Evolutionary conservation across 1,284 basidiomycete genomes (phyloP), one percentile per base, ranked within the genome.

Genomic region (Austropuccinia psidii): DNA sequence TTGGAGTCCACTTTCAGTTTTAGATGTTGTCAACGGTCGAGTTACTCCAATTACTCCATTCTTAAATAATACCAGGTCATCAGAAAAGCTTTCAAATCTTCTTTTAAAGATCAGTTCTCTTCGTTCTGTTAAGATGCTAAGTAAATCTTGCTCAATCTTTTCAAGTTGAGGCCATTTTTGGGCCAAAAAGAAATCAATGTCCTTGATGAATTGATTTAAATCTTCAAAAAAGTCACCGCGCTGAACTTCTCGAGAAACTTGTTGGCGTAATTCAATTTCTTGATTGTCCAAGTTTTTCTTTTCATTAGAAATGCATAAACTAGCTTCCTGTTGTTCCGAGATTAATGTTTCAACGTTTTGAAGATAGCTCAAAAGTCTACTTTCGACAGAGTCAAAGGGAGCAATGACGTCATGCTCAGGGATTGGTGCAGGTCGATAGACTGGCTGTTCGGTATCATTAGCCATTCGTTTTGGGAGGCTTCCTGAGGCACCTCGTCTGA

Each of bases 141-240:
- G 70, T 76, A 91, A 85, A 75, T 93, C 90, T 33, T 87, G 85
- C 80, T 96, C 93, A n/a, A 95, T 85, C 72, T 86, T 87, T 79
- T 95, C 92, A 19, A 97, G 83, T 65, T 83, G 82, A 1, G 93
- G 91, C 78, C 88, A 92, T 91, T 97, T 97, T 80, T 93, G 91
- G 78, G 95, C 93, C 43, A 97, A 83, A 80, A 97, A 96, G 4
- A 85, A 85, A 1, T 91, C 93, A 4, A 96, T 86, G 77, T 87
- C 87, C 80, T 97, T 93, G 0, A 94, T 84, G 88, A 91, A 94
- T 49, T 89, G 88, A 74, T 85, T 85, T 82, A 97, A 92, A 67
- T 87, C 87, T 17, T 84, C 84, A 77, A 95, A 93, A 91, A 92
- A 97, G 52, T 88, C 87, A 57, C 89, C 84, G 81, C 95, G 95